Base-by-base conservation (phyloP, 257 asterid genomes). In the Solanum dulcamara region DNA sequence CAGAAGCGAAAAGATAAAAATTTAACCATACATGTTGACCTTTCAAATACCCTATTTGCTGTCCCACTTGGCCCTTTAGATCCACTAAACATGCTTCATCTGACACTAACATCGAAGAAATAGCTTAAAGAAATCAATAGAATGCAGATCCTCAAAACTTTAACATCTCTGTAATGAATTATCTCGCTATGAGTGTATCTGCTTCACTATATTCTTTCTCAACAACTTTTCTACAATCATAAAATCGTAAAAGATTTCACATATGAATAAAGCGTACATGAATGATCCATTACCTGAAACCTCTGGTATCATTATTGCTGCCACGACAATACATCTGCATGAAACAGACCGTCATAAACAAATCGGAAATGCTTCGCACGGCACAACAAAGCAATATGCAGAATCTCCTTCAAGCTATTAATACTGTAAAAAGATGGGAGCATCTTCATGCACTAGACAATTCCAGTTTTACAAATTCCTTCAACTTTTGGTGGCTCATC, bases 271-370 rank as follows among this genome's bases (percentile, higher is more conserved):
- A 44, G 32, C 85, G 35, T 33, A 55, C 44, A 37, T 80, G 46
- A 28, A 75, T 48, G 59, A 62, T 2, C 82, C 81, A 90, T 84
- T 87, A 95, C 99, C 99, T 97, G 84, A 93, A 97, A 71, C 97
- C 99, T 74, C 98, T 91, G 48, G 98, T 97, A 55, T 93, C 98
- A 48, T 93, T 95, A 88, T 88, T 91, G 94, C 99, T 97, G 74
- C 98, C 99, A 84, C 95, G 98, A 90, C 99, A 97, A 91, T 95
- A 94, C 91, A 95, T 92, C 98, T 94, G 90, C 87, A 89, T 10
- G 42, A 79, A 79, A 30, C 26, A 48, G 30, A 48, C 35, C 17
- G 18, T 79, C 83, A 79, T 77, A 77, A 77, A 77, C 1, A 0
- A 28, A 28, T 28, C 1, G n/a, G 42, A 77, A 46, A 77, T 46